Conservation (phyloP, 805 yeast genomes). For the Wickerhamiella musiphila region DNA sequence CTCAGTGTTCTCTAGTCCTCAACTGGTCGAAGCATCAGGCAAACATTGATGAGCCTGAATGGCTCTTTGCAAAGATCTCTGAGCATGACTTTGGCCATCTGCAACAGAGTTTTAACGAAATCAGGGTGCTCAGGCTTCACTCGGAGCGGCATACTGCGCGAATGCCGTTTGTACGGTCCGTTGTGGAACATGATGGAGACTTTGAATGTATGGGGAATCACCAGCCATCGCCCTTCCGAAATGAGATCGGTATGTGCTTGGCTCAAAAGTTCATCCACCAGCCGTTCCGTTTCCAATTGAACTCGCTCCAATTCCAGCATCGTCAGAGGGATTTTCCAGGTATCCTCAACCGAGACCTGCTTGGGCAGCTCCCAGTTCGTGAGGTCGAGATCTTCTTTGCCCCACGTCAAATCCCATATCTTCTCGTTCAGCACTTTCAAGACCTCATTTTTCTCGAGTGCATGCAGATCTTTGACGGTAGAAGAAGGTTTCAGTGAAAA, state of each 20-base stretch:
- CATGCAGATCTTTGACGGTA: conserved; percentile 9
- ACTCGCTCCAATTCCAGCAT: conserved; percentile 1
- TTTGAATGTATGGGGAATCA: conserved; percentile 7
- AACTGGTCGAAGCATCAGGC: too few species aligned
- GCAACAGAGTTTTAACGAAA: neutral
- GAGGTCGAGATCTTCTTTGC: conserved; percentile 7
- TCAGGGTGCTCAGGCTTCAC: neutral
- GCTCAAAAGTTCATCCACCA: conserved; percentile 10
- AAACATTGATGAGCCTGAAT: neutral
- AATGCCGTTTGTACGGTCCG: neutral
- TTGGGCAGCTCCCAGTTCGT: conserved; percentile 10
- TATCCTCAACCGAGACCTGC: conserved; percentile 19
- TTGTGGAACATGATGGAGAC: conserved; percentile 1
- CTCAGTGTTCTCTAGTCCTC: too few species aligned
- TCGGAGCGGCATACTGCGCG: neutral
- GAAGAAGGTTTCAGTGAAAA: neutral
- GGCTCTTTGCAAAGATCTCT: neutral
- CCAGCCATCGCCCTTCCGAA: conserved; percentile 13
- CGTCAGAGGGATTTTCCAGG: conserved; percentile 11
- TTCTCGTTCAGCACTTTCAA: conserved; percentile 1
- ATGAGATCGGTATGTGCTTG: conserved; percentile 15
- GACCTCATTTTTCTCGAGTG: neutral
- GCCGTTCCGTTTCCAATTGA: conserved; percentile 5
- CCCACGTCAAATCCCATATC: conserved; percentile 7
- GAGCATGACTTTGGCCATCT: neutral